Evolutionary conservation across 495 filamentous ascomycete species (phyloP), one percentile per base, ranked within the genome.

Genomic region (Penicillium malachiteum): DNA sequence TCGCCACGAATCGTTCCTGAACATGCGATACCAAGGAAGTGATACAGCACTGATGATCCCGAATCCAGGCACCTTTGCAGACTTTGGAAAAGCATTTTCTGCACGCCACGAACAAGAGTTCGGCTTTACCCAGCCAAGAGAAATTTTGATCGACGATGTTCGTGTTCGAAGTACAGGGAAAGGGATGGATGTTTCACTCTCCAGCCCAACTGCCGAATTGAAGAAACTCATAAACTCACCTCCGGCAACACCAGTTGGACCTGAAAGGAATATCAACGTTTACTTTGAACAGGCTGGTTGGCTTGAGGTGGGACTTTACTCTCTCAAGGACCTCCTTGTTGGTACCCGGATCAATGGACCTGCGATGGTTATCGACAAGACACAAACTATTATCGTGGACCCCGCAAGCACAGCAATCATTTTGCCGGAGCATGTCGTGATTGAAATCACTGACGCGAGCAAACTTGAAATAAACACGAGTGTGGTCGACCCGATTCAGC

Each of bases 331-430:
- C 55, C 73, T 96, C 3, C 68, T 65, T 5, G 76, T 88, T 18
- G 89, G 90, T 6, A 83, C 87, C 54, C 77, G 81, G 21, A 79
- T 96, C 30, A 75, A 80, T 31, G 93, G 93, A 1, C 93, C 93
- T 10, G 93, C 92, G 0, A 88, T 96, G 60, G 72, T 96, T 45
- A 91, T 92, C 11, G 93, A 97, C 65, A 87, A 90, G 17, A 97
- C 93, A 4, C 93, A 97, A 69, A 97, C 93, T 0, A 92, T 97
- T 49, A 87, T 97, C 3, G 81, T 97, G 13, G 87, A 88, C 0
- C 93, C 91, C 8, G 81, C 78, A 11, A 81, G 89, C 10, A 79
- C 81, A 12, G 68, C 66, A 0, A 63, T 56, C 17, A 56, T 67
- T 12, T 42, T 70, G 39, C 59, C 91, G 84, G 1, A 90, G 89